Conservation (phyloP, 768 basidiomycete genomes). For the Daedaleopsis nitida region DNA sequence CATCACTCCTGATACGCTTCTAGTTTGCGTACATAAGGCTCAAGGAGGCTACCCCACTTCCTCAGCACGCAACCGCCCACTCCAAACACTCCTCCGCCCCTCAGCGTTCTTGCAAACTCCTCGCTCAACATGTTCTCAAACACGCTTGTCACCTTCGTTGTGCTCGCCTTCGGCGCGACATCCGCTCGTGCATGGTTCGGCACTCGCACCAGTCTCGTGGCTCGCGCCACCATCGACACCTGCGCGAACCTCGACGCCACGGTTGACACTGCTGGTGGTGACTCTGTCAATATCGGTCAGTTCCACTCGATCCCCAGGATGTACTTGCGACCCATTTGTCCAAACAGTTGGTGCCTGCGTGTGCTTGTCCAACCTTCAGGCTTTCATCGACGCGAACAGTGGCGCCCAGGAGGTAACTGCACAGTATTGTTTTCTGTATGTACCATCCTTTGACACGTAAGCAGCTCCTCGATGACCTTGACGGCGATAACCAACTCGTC, state of each 20-base stretch:
- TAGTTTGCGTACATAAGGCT: no score
- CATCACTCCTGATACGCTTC: no score
- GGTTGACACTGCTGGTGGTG: not conserved
- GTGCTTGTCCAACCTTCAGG: not conserved
- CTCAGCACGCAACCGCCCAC: no score
- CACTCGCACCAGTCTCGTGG: no score
- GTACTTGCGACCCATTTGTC: no score
- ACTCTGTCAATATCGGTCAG: not conserved
- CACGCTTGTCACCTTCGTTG: no score
- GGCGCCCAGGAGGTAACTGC: not conserved
- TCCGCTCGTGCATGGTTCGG: no score
- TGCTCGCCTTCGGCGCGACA: no score
- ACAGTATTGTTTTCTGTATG: not conserved
- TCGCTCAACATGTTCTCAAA: no score
- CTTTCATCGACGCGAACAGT: not conserved
- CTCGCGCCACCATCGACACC: not conserved
- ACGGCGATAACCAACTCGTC: not conserved
- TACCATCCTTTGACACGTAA: not conserved
- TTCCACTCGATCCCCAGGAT: not conserved
- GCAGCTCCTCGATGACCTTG: not conserved
- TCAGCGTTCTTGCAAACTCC: no score
- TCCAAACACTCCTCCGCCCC: no score
- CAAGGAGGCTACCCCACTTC: no score
- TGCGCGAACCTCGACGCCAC: not conserved
- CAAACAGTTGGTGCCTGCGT: not conserved